Base-by-base conservation (phyloP, 202 grass and related monocot genomes). In the Eragrostis tef region DNA sequence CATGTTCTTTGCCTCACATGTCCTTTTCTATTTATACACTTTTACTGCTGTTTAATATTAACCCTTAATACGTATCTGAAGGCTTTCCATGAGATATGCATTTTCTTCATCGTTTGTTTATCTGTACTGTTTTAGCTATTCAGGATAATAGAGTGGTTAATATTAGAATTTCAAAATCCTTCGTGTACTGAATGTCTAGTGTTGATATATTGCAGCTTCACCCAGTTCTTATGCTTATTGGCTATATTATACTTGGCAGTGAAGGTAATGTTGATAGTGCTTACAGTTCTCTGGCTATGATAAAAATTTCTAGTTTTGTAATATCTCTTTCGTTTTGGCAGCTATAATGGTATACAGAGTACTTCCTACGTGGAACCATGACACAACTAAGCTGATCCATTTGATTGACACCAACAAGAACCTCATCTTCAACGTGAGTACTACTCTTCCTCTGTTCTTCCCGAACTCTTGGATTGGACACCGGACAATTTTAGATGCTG, bases 351-450 rank as follows among this genome's bases (percentile, higher is more conserved):
- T 83, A 62, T 89, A 97, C 60, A 97, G 70, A 85, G 67, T 71
- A 21, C 70, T 90, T 29, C 84, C 81, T 7, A 81, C 77, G 13
- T 76, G 6, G 71, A 79, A 86, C 34, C 93, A 83, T 77, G 85
- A 89, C 48, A 76, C 79, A 69, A 86, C 81, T 44, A 96, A 97
- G 59, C 53, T 54, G 27, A 70, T 87, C 62, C 93, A 93, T 86
- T 69, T 93, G 60, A 53, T 78, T 45, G 77, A 91, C 60, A 71
- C 75, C 89, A 94, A 97, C 89, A 97, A 97, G 90, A 94, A 89
- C 51, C 91, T 97, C 89, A 94, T 97, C 85, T 97, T 97, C 71
- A 97, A 92, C 80, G 91, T 94, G 89, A 70, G 87, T 39, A 27
- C 50, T 70, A 4, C 21, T 11, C 10, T 21, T 10, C 29, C 16